A percentile compares a stretch with the other conserved stretches of the same genome.
Conservation (phyloP, 106 monocot species). For the Agapanthus africanus region DNA sequence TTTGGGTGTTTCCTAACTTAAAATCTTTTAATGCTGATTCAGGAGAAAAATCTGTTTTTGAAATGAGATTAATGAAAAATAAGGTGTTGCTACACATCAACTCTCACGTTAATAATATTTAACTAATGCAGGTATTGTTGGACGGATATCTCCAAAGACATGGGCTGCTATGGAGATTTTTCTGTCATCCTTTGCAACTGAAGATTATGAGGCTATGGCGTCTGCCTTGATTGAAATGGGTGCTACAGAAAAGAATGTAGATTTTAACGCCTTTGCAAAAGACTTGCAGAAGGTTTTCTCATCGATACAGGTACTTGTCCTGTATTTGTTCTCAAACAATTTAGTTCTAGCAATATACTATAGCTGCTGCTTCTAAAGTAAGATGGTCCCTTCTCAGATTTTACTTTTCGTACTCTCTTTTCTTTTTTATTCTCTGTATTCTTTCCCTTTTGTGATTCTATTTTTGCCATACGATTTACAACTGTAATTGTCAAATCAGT, state of each 20-base stretch:
- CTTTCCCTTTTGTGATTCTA: too few relatives aligned
- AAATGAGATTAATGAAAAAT: neutral
- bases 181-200: constrained; percentile 78
- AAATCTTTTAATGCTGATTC: too few relatives aligned
- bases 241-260: constrained; percentile 75
- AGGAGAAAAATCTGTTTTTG: too few relatives aligned
- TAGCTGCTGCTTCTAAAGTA: too few relatives aligned
- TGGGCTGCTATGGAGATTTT: constrained; percentile 97
- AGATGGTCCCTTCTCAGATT: too few relatives aligned
- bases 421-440: too few relatives aligned
- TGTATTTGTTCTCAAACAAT: neutral
- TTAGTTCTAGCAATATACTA: neutral
- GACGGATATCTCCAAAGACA: constrained; percentile 86
- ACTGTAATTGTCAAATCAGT: too few relatives aligned
- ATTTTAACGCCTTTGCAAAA: constrained; percentile 71
- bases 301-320: constrained; percentile 54
- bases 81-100: neutral
- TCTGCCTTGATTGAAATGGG: constrained; percentile 83
- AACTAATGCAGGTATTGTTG: constrained; percentile 99
- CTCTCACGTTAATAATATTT: too few relatives aligned
- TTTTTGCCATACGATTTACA: too few relatives aligned
- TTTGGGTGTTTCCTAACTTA: too few relatives aligned
- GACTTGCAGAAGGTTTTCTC: constrained; percentile 92
- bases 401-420: too few relatives aligned
- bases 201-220: constrained; percentile 82